These are phyloP conservation scores for Plasmodium gonderi DNA, from an alignment of 169 alveolate genomes.

Conservation along the genomic window DNA sequence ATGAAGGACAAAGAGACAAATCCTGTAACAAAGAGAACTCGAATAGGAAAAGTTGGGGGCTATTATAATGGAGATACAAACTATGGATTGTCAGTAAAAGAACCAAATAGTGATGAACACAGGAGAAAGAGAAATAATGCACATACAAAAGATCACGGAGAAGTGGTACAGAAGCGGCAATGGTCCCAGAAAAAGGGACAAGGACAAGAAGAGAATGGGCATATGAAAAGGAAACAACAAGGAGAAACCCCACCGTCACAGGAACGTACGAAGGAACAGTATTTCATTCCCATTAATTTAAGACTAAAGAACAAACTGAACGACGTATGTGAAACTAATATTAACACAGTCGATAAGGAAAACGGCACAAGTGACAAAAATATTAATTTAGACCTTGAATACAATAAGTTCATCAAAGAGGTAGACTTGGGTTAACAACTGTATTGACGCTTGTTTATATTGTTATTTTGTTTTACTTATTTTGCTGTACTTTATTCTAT, in stretches of 20 bases:
- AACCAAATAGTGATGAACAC: background rate
- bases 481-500: too few relatives aligned
- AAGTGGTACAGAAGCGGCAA: background rate
- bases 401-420: constrained; percentile 58
- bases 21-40: constrained; percentile 3
- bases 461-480: background rate
- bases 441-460: background rate
- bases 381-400: constrained; percentile 48
- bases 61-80: background rate
- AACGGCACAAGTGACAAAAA: background rate
- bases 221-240: background rate
- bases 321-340: constrained; percentile 60
- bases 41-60: background rate
- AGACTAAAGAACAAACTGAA: constrained; percentile 58
- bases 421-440: constrained; percentile 30
- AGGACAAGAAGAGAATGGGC: background rate
- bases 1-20: background rate
- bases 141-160: background rate
- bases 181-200: background rate
- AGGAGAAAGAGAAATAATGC: background rate
- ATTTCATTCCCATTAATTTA: constrained; percentile 67
- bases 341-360: constrained; percentile 21
- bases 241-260: background rate
- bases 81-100: background rate
- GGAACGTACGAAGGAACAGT: constrained; percentile 16